phyloP scores from a whole-genome alignment of 163 green algal species.

The Scenedesmus sp. region DNA sequence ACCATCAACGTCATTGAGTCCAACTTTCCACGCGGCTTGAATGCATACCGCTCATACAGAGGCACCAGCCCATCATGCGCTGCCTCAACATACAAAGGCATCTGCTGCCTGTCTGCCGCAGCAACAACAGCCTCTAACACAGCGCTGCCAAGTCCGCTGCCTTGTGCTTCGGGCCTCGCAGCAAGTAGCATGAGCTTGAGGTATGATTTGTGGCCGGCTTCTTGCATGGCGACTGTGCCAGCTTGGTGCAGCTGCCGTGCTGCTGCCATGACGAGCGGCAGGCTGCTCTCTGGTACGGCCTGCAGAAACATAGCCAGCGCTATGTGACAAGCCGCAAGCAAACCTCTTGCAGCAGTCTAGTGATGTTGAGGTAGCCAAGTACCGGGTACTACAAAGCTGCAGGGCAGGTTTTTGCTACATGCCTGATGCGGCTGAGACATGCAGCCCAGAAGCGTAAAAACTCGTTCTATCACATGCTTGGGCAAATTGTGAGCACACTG shows the following conservation, averaged over 20 bases:
- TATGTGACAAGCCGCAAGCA: too few species aligned
- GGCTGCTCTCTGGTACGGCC: background rate
- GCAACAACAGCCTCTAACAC: background rate
- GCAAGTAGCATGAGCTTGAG: background rate
- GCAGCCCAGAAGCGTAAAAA: too few species aligned
- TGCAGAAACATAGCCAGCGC: background rate
- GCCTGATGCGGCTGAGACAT: too few species aligned
- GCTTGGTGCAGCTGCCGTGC: background rate
- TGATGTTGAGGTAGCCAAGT: too few species aligned
- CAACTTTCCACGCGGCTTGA: background rate
- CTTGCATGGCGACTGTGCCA: background rate
- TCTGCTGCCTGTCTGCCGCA: background rate
- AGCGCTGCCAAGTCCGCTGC: background rate
- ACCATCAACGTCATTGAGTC: background rate
- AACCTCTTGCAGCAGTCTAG: too few species aligned
- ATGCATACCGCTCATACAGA: background rate
- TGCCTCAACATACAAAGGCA: background rate
- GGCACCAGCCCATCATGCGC: background rate
- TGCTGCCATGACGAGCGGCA: background rate
- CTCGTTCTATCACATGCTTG: too few species aligned
- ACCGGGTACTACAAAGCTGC: too few species aligned
- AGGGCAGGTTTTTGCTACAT: too few species aligned
- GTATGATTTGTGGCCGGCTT: background rate
- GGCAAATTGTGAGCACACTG: too few species aligned
- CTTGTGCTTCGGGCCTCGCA: background rate